Evolutionary conservation across 2,329 filamentous ascomycete species (phyloP), one percentile per base, ranked within the genome.

Genomic region (Botryotinia globosa): DNA sequence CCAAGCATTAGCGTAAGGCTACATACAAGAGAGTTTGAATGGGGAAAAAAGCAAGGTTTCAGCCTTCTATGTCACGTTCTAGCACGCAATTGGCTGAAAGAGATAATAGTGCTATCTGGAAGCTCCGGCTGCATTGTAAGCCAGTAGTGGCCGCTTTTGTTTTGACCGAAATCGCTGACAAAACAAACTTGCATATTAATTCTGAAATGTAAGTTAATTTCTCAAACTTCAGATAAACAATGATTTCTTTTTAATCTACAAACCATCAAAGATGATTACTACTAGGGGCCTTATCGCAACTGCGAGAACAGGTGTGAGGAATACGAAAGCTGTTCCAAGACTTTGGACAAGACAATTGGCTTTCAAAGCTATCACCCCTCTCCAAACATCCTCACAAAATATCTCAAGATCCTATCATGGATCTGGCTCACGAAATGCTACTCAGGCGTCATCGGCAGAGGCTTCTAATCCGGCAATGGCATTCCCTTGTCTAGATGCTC

Each of bases 401-500:
- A 72, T 69, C 10, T 59, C 71, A 6, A 67, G 77, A 71, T 63
- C 39, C 51, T 76, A 80, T 32, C 79, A 80, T 65, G 72, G 62
- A 9, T 74, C 79, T 62, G 65, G 59, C 18, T 16, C 68, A n/a
- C 73, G 73, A 66, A 76, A 76, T 44, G 74, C 73, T 32, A 61
- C 69, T 64, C 63, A 74, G 32, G 64, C 76, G 34, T 75, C 72
- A 25, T 39, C 73, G 10, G 76, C 77, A 74, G 76, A 78, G 63
- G 87, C 89, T 2, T 93, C 92, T 6, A 97, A 97, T 80, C 93
- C 94, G 5, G 91, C 94, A 76, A 92, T 97, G 86, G 90, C 92
- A 0, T 97, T 97, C 78, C 94, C 94, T 4, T 97, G 94, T 80
- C 90, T 97, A 63, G 94, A 97, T 80, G 93, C 92, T 4, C 85